Evolutionary conservation across 805 yeast species (phyloP).

Genomic region (Teunomyces tritomae): DNA sequence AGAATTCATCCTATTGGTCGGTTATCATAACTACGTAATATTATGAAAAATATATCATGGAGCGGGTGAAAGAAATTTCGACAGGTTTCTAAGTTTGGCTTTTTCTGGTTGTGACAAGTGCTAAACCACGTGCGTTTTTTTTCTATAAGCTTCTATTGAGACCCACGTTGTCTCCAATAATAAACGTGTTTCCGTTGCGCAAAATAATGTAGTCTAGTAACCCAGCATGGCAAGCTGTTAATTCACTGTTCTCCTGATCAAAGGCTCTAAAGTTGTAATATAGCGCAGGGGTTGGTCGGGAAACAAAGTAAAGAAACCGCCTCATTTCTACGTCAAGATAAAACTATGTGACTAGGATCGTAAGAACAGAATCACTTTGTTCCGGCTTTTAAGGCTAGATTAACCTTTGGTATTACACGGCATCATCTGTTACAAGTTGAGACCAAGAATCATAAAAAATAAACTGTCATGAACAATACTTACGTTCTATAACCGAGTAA

Average conservation of each 20-base stretch:
- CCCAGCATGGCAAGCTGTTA: no score
- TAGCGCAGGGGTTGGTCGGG: no score
- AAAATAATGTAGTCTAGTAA: no score
- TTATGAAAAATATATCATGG: neutral
- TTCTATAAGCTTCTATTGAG: neutral
- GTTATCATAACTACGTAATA: neutral
- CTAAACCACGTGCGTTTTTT: neutral
- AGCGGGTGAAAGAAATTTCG: neutral
- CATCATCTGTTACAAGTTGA: neutral
- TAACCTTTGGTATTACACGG: no score
- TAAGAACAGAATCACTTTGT: no score
- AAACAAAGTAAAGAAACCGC: no score
- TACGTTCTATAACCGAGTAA: neutral
- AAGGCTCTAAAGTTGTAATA: no score
- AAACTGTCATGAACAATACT: neutral
- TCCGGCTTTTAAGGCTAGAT: no score
- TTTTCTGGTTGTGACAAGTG: neutral
- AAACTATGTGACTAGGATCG: no score
- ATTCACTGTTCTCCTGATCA: no score
- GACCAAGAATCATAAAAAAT: neutral
- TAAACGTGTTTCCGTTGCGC: neutral
- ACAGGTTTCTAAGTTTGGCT: neutral
- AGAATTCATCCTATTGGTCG: no score
- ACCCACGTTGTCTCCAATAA: neutral
- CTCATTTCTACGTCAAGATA: no score